Base-by-base conservation (phyloP, 495 filamentous ascomycete species). In the Neurospora sp. region DNA sequence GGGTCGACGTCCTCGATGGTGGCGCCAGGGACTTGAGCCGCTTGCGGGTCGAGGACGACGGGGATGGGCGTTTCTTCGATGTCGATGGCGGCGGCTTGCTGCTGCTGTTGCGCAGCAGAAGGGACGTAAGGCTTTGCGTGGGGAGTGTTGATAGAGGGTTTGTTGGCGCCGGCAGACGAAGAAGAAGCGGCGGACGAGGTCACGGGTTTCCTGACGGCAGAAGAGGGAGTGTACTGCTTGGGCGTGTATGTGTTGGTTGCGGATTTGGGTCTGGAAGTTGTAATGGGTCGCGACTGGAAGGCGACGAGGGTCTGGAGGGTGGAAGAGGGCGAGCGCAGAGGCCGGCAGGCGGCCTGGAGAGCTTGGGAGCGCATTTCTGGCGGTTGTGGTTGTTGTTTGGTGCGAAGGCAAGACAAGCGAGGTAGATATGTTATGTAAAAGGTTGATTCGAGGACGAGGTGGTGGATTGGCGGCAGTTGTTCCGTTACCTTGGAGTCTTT, bases 21-120 rank as follows among this genome's bases (percentile, higher is more conserved):
- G 12, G 81, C 80, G 70, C 80, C 80, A 69, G 77, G 74, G 22
- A 74, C 69, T 68, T 79, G 73, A 77, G 80, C 77, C 71, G 77
- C 75, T 71, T 81, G 78, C 2, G 77, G 78, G 73, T 79, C 78
- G 72, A 78, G 20, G 44, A 68, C 18, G 16, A 69, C 61, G 5
- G 70, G 38, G 14, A 72, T 5, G 71, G 73, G 42, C 0, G 61
- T 65, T 37, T 37, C 31, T 22, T 41, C 18, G 14, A 68, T 73
- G 61, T 71, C 40, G 31, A 31, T 18, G 41, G 71, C 22, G 47
- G 45, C 22, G 47, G 40, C 31, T 35, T 44, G 38, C 40, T 35
- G 41, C 35, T 65, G 71, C 39, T 37, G 45, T 31, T 68, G 71
- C 39, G 53, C 27, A 65, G 35, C 35, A 37, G 35, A 37, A 37